A percentile compares a stretch with the other conserved stretches of the same genome.
phyloP scores from a whole-genome alignment of 225 moss, liverwort and hornwort genomes.

The Physcomitrium patens region DNA sequence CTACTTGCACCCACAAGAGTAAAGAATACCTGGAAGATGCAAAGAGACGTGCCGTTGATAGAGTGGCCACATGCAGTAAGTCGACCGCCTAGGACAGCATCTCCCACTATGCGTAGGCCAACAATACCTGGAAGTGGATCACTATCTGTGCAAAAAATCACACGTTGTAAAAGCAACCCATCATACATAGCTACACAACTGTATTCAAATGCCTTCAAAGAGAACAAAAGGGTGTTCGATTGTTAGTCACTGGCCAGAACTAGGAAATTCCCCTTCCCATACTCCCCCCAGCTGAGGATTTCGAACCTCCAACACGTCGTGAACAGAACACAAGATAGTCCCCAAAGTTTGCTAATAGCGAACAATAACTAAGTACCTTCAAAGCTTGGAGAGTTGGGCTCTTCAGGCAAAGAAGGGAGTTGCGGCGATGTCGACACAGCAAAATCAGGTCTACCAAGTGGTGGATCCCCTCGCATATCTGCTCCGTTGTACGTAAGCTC shows the following conservation, averaged over 20 bases:
- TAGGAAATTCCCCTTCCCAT: not conserved
- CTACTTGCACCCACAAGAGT: not conserved
- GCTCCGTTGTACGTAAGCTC: conserved; percentile 34
- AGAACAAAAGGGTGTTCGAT: not conserved
- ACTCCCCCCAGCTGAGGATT: conserved; percentile 1
- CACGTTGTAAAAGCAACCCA: conserved; percentile 14
- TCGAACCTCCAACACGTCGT: not conserved
- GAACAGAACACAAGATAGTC: not conserved
- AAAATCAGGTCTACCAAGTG: conserved; percentile 55
- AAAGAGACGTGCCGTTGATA: conserved; percentile 82
- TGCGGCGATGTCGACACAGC: conserved; percentile 56
- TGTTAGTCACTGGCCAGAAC: not conserved
- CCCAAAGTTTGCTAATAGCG: not conserved
- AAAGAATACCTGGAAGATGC: conserved; percentile 83
- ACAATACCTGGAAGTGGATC: conserved; percentile 82
- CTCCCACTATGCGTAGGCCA: conserved; percentile 79
- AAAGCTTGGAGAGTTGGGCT: conserved; percentile 58
- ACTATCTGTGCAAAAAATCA: conserved; percentile 53
- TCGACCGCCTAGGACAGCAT: conserved; percentile 64
- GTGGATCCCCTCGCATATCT: conserved; percentile 35
- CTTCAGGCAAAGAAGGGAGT: conserved; percentile 73
- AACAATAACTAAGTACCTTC: conserved; percentile 49
- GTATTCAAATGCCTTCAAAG: not conserved
- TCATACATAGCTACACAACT: not conserved
- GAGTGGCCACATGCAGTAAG: conserved; percentile 89